These are phyloP conservation scores for Dovyalis caffra DNA, from an alignment of 345 rosid genomes.

Conservation along the genomic window DNA sequence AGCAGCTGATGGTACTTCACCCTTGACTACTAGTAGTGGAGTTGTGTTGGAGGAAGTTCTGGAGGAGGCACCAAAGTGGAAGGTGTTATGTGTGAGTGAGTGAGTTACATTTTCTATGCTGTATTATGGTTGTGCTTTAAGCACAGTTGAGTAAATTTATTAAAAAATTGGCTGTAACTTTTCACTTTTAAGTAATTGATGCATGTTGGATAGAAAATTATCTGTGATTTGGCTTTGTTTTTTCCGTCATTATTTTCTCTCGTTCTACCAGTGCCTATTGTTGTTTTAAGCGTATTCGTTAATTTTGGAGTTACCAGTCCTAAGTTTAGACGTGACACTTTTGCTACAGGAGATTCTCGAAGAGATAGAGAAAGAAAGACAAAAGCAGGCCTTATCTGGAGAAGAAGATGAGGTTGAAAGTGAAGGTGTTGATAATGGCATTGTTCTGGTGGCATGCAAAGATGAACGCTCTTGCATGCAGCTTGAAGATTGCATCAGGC, in stretches of 20 bases:
- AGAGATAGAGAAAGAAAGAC: slow-evolving; percentile 83
- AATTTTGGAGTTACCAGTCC: neutral
- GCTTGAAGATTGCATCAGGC: slow-evolving; percentile 80
- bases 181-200: neutral
- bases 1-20: slow-evolving; percentile 47
- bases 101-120: slow-evolving; percentile 53
- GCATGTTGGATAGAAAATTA: neutral
- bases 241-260: neutral
- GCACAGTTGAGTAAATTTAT: neutral
- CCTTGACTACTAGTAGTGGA: slow-evolving; percentile 32
- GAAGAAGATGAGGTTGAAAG: slow-evolving; percentile 41
- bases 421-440: slow-evolving; percentile 47
- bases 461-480: slow-evolving; percentile 97
- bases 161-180: slow-evolving; percentile 2
- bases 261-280: neutral
- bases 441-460: slow-evolving; percentile 87
- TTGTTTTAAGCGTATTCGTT: neutral
- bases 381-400: slow-evolving; percentile 39
- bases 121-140: slow-evolving; percentile 11
- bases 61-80: slow-evolving; percentile 98
- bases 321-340: slow-evolving; percentile 13
- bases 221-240: neutral
- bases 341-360: slow-evolving; percentile 70
- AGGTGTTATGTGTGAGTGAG: slow-evolving; percentile 98
- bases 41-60: slow-evolving; percentile 65